A percentile compares a stretch with the other conserved stretches of the same genome.
phyloP scores from a whole-genome alignment of 2,329 filamentous ascomycete genomes.

The Ophiocordyceps camponoti-rufipedis region DNA sequence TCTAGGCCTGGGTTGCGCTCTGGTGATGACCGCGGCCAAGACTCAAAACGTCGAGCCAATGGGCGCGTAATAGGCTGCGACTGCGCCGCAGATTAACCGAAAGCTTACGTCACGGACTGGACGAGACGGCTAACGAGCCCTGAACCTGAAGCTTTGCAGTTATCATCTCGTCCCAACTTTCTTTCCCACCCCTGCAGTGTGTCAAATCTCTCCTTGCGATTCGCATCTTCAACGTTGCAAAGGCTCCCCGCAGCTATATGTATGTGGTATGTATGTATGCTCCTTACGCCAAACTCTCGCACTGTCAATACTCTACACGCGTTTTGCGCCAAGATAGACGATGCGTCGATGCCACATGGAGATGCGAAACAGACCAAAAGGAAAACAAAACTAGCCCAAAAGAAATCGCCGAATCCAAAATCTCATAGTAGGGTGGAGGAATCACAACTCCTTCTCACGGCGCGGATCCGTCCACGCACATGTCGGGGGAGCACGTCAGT shows the following conservation, averaged over 20 bases:
- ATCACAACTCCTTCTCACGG: not conserved
- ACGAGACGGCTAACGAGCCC: not conserved
- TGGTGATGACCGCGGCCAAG: not conserved
- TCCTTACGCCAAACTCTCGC: not conserved
- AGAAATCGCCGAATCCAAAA: not conserved
- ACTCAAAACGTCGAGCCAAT: not conserved
- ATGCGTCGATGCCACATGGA: not conserved
- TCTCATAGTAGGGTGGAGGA: not conserved
- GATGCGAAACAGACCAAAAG: not conserved
- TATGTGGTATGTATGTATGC: too few relatives aligned
- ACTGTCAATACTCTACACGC: not conserved
- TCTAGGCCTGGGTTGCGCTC: not conserved
- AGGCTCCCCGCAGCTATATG: not conserved
- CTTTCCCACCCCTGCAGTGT: not conserved
- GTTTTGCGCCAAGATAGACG: not conserved
- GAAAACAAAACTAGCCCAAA: not conserved
- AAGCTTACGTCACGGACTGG: not conserved
- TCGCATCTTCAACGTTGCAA: not conserved
- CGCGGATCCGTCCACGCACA: conserved; percentile 17
- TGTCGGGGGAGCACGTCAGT: conserved; percentile 44
- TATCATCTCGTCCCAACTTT: not conserved
- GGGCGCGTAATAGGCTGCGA: not conserved
- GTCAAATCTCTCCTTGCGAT: too few relatives aligned
- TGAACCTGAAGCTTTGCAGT: not conserved
- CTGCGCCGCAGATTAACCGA: not conserved